These are phyloP conservation scores for Cudoniella acicularis DNA, from an alignment of 495 filamentous ascomycete species.

Conservation along the genomic window DNA sequence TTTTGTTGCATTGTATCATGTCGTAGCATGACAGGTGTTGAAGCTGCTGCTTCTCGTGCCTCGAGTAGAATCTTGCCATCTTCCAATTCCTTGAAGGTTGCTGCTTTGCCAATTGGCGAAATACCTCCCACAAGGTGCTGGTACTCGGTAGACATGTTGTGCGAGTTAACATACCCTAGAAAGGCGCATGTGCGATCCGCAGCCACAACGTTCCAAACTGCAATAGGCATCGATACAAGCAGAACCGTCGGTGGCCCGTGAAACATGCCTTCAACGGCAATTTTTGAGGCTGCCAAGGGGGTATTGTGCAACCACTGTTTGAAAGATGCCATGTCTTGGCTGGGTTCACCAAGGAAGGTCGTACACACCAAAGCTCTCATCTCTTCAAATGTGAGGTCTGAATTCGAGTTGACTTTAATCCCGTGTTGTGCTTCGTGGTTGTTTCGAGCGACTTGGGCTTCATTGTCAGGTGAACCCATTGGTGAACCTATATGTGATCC, in stretches of 20 bases:
- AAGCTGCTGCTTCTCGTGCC: conserved; percentile 27
- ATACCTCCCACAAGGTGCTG: conserved; percentile 45
- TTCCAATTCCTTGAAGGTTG: conserved; percentile 43
- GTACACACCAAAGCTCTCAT: conserved; percentile 51
- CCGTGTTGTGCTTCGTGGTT: conserved; percentile 8
- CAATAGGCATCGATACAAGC: conserved; percentile 52
- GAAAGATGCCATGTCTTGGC: conserved; percentile 53
- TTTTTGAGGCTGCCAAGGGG: conserved; percentile 43
- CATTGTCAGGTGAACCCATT: conserved; percentile 33
- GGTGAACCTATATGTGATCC: conserved; percentile 38
- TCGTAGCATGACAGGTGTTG: conserved; percentile 22
- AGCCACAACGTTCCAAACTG: conserved; percentile 50
- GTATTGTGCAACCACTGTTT: conserved; percentile 53
- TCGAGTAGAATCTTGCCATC: conserved; percentile 46
- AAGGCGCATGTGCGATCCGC: conserved; percentile 55
- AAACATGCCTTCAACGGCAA: conserved; percentile 56
- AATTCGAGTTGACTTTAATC: conserved; percentile 30
- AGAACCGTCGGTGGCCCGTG: conserved; percentile 54
- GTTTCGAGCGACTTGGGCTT: conserved; percentile 21
- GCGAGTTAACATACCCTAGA: conserved; percentile 50
- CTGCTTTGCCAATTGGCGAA: conserved; percentile 24
- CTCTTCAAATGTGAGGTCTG: conserved; percentile 49
- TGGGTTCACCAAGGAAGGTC: conserved; percentile 53
- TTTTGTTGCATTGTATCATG: conserved; percentile 17
- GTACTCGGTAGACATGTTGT: conserved; percentile 55